Base-by-base conservation (phyloP, 352 stramenopile genomes). In the Blastocystis sp. region DNA sequence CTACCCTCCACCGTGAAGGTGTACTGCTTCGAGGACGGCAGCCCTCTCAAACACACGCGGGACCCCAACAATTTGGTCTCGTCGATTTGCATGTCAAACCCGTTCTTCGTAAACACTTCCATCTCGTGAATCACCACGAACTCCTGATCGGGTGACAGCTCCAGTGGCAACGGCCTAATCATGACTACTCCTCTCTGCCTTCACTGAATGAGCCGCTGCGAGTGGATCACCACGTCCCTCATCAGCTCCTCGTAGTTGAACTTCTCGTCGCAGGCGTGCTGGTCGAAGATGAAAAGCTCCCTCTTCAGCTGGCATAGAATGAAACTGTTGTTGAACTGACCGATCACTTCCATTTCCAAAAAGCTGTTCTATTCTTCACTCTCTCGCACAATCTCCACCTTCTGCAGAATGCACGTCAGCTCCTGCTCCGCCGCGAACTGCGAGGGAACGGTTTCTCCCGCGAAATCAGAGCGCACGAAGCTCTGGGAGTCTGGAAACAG, bases 271-370 rank as follows among this genome's bases (percentile, higher is more conserved):
- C 92, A 93, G 4, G 96, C 96, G 89, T 99, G 96, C 91, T 99
- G 96, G 91, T 98, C 96, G n/a, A 99, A 93, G 89, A 99, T 98
- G 92, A 97, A 99, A 21, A 99, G 89, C 80, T 98, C 93, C 71
- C 94, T 91, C 71, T 94, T 93, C 28, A 94, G 90, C 57, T 92
- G 92, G 42, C 91, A 89, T 48, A 98, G 94, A 62, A 98, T 97
- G 89, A 99, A 99, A 1, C 96, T 96, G 82, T 98, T 92, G 89
- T 99, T 99, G 90, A 98, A 99, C 79, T 99, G 96, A 2, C 96
- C 95, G 63, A 98, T 90, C 24, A 98, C 92, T 38, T 94, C 89
- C 93, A 98, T 98, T 28, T 92, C 90, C 43, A 89, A 89, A 90
- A 98, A 98, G 89, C 98, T 94, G 54, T 95, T 91, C 71, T 81